Evolutionary conservation across 768 basidiomycete species (phyloP).

Genomic region (Chlorophyllum brunneum): DNA sequence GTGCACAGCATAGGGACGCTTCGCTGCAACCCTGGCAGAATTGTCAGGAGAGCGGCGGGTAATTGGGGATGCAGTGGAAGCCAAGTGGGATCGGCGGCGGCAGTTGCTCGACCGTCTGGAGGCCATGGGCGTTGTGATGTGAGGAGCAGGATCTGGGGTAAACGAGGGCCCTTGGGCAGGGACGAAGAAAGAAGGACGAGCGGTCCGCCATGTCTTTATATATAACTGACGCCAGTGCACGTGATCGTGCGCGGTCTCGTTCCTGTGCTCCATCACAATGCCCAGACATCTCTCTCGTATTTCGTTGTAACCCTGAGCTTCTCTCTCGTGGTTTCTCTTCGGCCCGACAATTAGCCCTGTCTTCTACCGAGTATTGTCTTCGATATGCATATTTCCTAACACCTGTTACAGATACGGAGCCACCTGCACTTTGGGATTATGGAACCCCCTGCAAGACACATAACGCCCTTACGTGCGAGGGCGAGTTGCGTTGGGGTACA

Average conservation of each 20-base stretch:
- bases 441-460: too few relatives aligned
- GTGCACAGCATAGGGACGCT: slow-evolving; percentile 45
- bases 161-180: neutral
- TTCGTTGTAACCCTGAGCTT: neutral
- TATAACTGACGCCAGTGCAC: neutral
- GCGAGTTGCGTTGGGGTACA: too few relatives aligned
- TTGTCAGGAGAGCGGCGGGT: slow-evolving; percentile 24
- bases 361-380: neutral
- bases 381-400: too few relatives aligned
- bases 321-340: neutral
- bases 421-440: too few relatives aligned
- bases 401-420: too few relatives aligned
- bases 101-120: slow-evolving; percentile 30
- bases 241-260: neutral
- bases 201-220: neutral
- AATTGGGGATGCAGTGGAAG: slow-evolving; percentile 27
- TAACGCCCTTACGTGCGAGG: too few relatives aligned
- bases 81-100: slow-evolving; percentile 55
- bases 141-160: slow-evolving; percentile 21
- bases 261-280: neutral
- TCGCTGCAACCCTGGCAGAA: slow-evolving; percentile 40
- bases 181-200: neutral
- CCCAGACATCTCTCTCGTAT: neutral
- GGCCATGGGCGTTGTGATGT: slow-evolving; percentile 9
- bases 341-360: slow-evolving; percentile 5